Evolutionary conservation across 129 eudicot species (phyloP).

Genomic region (Erigeron canadensis): DNA sequence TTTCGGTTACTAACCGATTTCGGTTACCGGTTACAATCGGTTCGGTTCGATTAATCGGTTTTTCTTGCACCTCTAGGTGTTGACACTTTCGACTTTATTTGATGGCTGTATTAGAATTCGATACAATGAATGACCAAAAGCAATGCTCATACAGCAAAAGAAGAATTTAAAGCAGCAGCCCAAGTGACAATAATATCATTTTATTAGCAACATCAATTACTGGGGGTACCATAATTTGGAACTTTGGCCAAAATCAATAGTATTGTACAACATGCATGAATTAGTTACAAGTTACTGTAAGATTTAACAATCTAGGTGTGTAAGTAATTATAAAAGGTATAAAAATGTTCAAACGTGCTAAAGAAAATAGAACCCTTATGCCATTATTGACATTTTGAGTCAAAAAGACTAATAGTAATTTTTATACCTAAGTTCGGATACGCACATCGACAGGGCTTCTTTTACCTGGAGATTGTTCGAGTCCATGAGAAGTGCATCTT

Average conservation of each 20-base stretch:
- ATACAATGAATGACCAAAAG: too few relatives aligned
- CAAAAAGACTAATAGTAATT: slow-evolving; percentile 32
- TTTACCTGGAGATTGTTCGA: slow-evolving; percentile 57
- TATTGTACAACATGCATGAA: slow-evolving; percentile 12
- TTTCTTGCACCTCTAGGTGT: too few relatives aligned
- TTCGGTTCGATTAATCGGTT: too few relatives aligned
- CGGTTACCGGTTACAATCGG: too few relatives aligned
- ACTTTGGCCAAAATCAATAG: neutral
- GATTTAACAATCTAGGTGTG: slow-evolving; percentile 19
- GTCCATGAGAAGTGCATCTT: slow-evolving; percentile 92
- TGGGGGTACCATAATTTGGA: neutral
- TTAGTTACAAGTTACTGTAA: neutral
- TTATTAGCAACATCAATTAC: slow-evolving; percentile 3
- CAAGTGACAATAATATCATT: slow-evolving; percentile 4
- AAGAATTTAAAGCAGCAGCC: slow-evolving; percentile 6
- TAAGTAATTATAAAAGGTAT: slow-evolving; percentile 19
- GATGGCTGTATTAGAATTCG: too few relatives aligned
- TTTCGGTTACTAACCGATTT: too few relatives aligned
- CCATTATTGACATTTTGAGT: slow-evolving; percentile 2
- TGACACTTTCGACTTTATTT: too few relatives aligned
- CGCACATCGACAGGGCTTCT: slow-evolving; percentile 69
- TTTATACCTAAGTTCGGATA: slow-evolving; percentile 63
- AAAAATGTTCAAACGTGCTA: slow-evolving; percentile 3
- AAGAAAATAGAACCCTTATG: slow-evolving; percentile 18
- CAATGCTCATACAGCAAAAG: neutral